phyloP scores from a whole-genome alignment of 305 asterid genomes.

The Solanum chacoense region DNA sequence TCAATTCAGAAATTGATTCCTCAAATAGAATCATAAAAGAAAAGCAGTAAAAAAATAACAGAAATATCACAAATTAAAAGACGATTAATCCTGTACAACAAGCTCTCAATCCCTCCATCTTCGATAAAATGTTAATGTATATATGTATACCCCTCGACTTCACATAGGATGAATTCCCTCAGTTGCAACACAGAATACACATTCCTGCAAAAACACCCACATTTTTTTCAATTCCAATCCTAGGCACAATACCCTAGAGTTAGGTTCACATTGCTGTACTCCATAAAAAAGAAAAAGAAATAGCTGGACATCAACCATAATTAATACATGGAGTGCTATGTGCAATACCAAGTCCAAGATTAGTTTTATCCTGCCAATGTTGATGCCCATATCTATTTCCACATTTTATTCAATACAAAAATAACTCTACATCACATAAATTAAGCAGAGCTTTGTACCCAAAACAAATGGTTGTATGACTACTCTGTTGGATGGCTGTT shows the following conservation, averaged over 20 bases:
- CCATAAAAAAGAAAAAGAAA: neutral
- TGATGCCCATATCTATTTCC: neutral
- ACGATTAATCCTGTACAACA: neutral
- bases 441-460: neutral
- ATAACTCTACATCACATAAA: neutral
- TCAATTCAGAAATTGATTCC: conserved; percentile 10
- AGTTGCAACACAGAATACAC: neutral
- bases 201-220: neutral
- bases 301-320: neutral
- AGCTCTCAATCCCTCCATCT: conserved; percentile 1
- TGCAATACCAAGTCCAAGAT: neutral
- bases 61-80: neutral
- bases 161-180: neutral
- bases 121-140: neutral
- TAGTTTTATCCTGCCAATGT: neutral
- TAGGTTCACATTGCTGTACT: neutral
- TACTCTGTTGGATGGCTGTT: neutral
- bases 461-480: neutral
- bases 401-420: neutral
- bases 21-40: conserved; percentile 9
- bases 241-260: neutral
- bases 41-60: neutral
- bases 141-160: neutral
- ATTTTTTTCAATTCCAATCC: neutral
- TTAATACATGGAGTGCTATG: neutral